Conservation (phyloP, 2,329 filamentous ascomycete species). For the Botrytis sinoallii region DNA sequence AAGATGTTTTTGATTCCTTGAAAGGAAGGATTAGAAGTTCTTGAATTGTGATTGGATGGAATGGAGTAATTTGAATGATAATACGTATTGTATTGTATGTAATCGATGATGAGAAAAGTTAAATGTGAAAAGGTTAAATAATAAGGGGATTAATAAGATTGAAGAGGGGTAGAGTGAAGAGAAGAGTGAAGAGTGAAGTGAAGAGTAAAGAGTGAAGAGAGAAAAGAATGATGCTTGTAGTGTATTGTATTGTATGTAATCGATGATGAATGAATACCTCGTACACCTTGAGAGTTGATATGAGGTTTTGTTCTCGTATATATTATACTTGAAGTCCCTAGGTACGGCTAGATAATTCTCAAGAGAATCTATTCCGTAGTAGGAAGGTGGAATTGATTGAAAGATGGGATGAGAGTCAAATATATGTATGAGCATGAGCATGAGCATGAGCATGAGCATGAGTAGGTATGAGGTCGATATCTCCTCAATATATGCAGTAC, state of each 20-base stretch:
- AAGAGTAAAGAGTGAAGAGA: too few species aligned
- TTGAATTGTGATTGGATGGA: neutral
- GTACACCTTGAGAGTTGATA: neutral
- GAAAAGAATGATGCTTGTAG: too few species aligned
- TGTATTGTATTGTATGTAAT: neutral
- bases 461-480: too few species aligned
- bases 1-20: neutral
- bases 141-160: neutral
- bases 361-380: too few species aligned
- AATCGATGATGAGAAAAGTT: neutral
- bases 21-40: neutral
- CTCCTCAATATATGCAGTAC: neutral
- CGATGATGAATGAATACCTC: neutral
- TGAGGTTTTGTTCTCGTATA: neutral
- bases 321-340: neutral
- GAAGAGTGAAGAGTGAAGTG: too few species aligned
- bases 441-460: too few species aligned
- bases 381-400: too few species aligned
- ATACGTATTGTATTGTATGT: too few species aligned
- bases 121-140: neutral
- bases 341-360: neutral
- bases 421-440: neutral
- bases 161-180: neutral
- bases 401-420: neutral
- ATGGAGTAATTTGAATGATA: neutral